Base-by-base conservation (phyloP, 805 yeast species). In the Candida wancherniae region DNA sequence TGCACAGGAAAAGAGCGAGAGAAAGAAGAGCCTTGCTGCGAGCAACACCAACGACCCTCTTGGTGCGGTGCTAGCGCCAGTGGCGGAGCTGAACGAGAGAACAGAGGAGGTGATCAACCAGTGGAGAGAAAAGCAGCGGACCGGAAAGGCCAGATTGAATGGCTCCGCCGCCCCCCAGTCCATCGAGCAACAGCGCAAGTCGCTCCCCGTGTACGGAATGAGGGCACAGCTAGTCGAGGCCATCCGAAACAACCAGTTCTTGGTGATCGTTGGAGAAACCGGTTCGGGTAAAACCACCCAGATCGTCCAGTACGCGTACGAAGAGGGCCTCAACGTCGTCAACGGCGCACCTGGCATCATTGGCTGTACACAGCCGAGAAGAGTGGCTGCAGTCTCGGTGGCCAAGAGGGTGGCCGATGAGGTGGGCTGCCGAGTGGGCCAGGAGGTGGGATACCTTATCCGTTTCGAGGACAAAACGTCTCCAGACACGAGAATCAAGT, bases 181-280 rank as follows among this genome's bases (percentile, higher is more conserved):
- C 11, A 30, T 44, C 8, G 36, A 26, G 10, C 36, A 62, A 24
- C 80, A 75, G 34, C 53, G 90, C 28, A 60, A 61, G 38, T 50
- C 65, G 1, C 61, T 90, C 21, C 97, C 97, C 0, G 94, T 87
- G 0, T 83, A 65, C 50, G 64, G 77, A 14, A 80, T 75, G 3
- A 67, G 78, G 29, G 62, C 67, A 6, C 67, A 73, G n/a, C 58
- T 88, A 1, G 39, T 88, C 4, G 60, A 68, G 23, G 58, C 80
- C 1, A 75, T 90, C 3, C 51, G 72, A 21, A 84, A 80, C 19
- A 84, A 87, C 51, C 97, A 77, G 50, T 86, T 88, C 0, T 61
- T 79, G n/a, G 71, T 90, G 4, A 74, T 90, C 6, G 83, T 87
- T 35, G 97, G 97, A 38, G 97, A 90, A 53, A 90, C 98, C 0